phyloP scores from a whole-genome alignment of 345 rosid genomes.

The Mangifera indica region DNA sequence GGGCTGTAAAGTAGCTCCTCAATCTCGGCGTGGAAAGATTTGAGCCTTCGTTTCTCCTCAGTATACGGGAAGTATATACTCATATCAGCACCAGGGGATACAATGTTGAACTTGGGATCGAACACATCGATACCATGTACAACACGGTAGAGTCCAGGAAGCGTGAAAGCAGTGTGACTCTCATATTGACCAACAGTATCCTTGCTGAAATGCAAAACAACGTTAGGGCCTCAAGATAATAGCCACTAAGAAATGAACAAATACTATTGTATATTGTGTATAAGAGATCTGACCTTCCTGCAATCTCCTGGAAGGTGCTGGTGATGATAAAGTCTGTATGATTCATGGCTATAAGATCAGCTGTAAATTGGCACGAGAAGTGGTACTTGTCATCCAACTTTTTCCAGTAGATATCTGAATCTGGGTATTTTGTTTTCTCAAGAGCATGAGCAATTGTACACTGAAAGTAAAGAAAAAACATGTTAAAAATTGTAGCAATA shows the following conservation, averaged over 20 bases:
- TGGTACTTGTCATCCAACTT: conserved; percentile 89
- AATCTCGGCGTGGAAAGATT: conserved; percentile 67
- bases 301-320: conserved; percentile 98
- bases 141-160: conserved; percentile 88
- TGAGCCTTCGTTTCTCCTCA: conserved; percentile 63
- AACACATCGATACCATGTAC: conserved; percentile 93
- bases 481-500: background rate
- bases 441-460: conserved; percentile 97
- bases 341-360: conserved; percentile 92
- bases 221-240: background rate
- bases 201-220: conserved; percentile 37
- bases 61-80: conserved; percentile 78
- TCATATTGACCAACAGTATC: conserved; percentile 92
- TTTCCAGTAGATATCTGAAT: conserved; percentile 96
- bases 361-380: conserved; percentile 94
- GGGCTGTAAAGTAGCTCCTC: conserved; percentile 86
- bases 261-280: background rate
- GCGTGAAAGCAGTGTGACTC: conserved; percentile 88
- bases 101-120: conserved; percentile 91
- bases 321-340: conserved; percentile 97
- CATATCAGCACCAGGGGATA: conserved; percentile 72
- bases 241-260: no score
- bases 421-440: conserved; percentile 94
- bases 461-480: conserved; percentile 32
- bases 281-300: conserved; percentile 67